Evolutionary conservation across 208 protist genomes (phyloP).

Genomic region (Naegleria gruberi): DNA sequence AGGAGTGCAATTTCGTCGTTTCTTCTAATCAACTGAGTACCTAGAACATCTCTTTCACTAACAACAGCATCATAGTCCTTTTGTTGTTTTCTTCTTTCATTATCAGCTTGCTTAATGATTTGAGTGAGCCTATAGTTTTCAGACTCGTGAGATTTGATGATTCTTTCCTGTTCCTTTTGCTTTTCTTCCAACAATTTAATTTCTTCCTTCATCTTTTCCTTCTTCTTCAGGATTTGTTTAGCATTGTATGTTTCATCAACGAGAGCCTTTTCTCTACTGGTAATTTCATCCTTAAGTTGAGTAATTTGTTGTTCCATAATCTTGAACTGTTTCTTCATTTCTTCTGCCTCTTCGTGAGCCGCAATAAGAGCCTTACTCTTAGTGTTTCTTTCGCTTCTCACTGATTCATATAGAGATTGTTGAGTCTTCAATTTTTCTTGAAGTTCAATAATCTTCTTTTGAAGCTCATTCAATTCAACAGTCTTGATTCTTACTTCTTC

Average conservation of each 20-base stretch:
- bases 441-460: constrained; percentile 69
- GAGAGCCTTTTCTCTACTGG: constrained; percentile 77
- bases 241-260: constrained; percentile 64
- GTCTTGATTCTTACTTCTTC: constrained; percentile 79
- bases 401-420: constrained; percentile 87
- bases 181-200: constrained; percentile 37
- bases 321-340: constrained; percentile 82
- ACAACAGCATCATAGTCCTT: constrained; percentile 80
- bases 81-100: constrained; percentile 58
- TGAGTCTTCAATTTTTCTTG: constrained; percentile 90
- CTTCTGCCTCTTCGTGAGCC: constrained; percentile 80
- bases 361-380: constrained; percentile 91
- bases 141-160: constrained; percentile 51
- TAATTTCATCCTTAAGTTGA: constrained; percentile 83
- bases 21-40: constrained; percentile 86
- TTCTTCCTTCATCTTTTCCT: constrained; percentile 46
- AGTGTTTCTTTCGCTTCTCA: constrained; percentile 86
- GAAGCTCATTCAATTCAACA: constrained; percentile 62
- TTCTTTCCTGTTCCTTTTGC: background rate
- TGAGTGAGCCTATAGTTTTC: constrained; percentile 80
- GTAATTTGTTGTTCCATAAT: constrained; percentile 86
- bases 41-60: constrained; percentile 90
- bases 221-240: constrained; percentile 59
- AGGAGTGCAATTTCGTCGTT: constrained; percentile 93
- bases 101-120: constrained; percentile 60